Base-by-base conservation (phyloP, 768 basidiomycete species). In the Termitomyces sp. region DNA sequence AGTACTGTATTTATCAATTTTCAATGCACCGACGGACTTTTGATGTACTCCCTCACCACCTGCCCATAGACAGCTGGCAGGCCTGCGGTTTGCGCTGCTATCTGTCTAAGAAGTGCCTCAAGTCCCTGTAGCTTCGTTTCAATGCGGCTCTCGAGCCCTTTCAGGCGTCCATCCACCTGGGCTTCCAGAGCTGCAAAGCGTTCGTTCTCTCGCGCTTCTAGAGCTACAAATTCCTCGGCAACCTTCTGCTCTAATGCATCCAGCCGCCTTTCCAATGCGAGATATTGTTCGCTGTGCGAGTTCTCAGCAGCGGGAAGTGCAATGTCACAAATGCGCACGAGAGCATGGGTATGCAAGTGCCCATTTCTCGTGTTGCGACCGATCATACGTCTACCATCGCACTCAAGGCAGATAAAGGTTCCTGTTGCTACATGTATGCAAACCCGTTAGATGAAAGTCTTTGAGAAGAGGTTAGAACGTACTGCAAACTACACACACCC, bases 371-470 rank as follows among this genome's bases (percentile, higher is more conserved):
- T 12, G 44, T 28, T 38, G 42, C 28, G 53, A 54, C 49, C 45
- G 32, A 30, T 21, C 44, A 48, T 22, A 28, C 62, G 54, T 38
- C 60, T 65, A 3, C 40, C 41, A 47, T 69, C 68, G 45, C 71
- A 73, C 3, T 70, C 71, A 10, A 54, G 45, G 56, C 71, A 73
- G 24, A 73, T 59, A 49, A 69, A 68, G 3, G 65, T 67, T 45
- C 69, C 70, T n/a, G 62, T 65, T 19, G 64, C 70, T 72, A 43
- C n/a, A 22, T 22, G 41, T n/a, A 14, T 2, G 35, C 4, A 22
- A 22, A 37, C 26, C 1, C n/a, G 37, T 46, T n/a, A 47, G 11
- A 19, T 54, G 34, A 46, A 10, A 37, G 9, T 1, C 8, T 3
- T 30, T 10, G n/a, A 40, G 15, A 26, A 30, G n/a, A 30, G 19